Base-by-base conservation (phyloP, 2,329 filamentous ascomycete genomes). In the Hypoxylon sp. region DNA sequence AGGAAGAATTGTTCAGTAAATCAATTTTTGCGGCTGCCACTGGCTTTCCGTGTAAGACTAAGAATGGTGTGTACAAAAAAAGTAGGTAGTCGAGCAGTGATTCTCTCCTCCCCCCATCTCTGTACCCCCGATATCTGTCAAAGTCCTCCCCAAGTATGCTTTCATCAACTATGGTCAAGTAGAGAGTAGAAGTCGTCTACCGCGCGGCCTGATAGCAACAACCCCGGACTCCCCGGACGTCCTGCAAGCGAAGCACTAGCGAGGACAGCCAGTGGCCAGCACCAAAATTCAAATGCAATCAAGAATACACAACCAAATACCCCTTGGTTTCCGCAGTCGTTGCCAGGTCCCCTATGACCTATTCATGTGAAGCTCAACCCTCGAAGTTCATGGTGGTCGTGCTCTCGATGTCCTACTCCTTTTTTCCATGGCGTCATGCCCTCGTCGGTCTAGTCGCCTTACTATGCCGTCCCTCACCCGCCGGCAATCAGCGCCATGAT, bases 41-140 rank as follows among this genome's bases (percentile, higher is more conserved):
- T 72, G 69, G 68, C 65, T 68, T 59, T 58, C 63, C 64, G 59
- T 73, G 66, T 75, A 72, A 64, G 61, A 71, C 71, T 68, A 73
- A 60, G 64, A 55, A 68, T 70, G 67, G 65, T 72, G 65, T 72
- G 68, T 74, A 71, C 68, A 69, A 55, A 52, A n/a, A n/a, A n/a
- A n/a, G n/a, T n/a, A n/a, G 51, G 38, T 46, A 19, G 41, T 17
- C 19, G 25, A 19, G 38, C 36, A 48, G 21, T 30, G 57, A 9
- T 46, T 11, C 28, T 13, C 45, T 60, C 53, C 17, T 21, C 49
- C 41, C 46, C 36, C 9, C 30, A 52, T 28, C 57, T 38, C n/a
- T 59, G 50, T 19, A 59, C 28, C 55, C 23, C 48, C 50, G 30
- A 14, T 56, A 17, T 52, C 36, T 46, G 28, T 17, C 36, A 21